These are phyloP conservation scores for Trichoderma oligosporum DNA, from an alignment of 2,329 filamentous ascomycete species.

Conservation along the genomic window DNA sequence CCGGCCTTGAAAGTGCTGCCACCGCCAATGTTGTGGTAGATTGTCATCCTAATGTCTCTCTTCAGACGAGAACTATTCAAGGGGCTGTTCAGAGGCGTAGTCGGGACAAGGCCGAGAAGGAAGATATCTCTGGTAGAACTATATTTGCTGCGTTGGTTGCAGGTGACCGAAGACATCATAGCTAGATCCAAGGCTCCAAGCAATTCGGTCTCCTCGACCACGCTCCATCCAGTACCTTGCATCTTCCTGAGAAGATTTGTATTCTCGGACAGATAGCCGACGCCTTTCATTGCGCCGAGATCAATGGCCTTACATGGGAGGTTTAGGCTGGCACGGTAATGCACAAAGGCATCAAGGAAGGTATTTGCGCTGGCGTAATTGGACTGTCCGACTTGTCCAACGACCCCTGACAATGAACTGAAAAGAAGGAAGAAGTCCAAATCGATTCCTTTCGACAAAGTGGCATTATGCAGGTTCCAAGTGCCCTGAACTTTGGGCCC, in stretches of 20 bases:
- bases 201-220: not conserved
- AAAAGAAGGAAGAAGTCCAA: conserved; percentile 38
- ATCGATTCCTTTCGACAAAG: not conserved
- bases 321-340: conserved; percentile 27
- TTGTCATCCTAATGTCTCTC: not conserved
- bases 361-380: conserved; percentile 41
- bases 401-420: conserved; percentile 31
- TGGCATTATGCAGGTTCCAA: conserved; percentile 31
- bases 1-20: too few relatives aligned
- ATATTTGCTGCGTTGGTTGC: too few relatives aligned
- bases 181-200: too few relatives aligned
- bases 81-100: not conserved
- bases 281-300: conserved; percentile 18
- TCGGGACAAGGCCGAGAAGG: not conserved
- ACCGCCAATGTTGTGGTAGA: not conserved
- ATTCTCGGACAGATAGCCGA: conserved; percentile 6
- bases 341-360: conserved; percentile 38
- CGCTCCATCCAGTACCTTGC: not conserved
- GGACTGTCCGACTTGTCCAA: conserved; percentile 35
- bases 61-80: not conserved
- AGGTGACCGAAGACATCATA: too few relatives aligned
- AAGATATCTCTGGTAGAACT: too few relatives aligned
- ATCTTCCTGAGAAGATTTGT: not conserved
- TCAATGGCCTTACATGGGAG: conserved; percentile 18
- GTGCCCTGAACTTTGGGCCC: conserved; percentile 33